Percentiles rank a stretch among this genome's conserved stretches.
These are phyloP conservation scores for Globisporangium paddicum DNA, from an alignment of 352 stramenopile genomes.

Conservation along the genomic window DNA sequence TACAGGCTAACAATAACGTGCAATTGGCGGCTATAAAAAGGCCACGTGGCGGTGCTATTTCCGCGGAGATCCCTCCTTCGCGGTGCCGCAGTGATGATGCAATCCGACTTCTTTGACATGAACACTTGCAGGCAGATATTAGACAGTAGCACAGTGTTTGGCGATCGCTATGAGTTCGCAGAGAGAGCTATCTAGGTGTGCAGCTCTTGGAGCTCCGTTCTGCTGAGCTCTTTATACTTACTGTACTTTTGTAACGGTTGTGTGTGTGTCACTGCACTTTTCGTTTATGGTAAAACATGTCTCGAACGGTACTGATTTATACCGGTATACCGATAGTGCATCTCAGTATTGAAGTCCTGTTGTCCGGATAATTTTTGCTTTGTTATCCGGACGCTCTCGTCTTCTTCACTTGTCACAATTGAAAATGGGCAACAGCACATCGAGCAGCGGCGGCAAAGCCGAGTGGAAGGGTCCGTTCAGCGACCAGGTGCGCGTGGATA, in stretches of 20 bases:
- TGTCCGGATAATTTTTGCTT: too few species aligned
- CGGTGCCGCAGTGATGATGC: not conserved
- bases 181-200: too few species aligned
- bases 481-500: conserved; percentile 36
- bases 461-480: conserved; percentile 83
- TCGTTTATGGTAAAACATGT: too few species aligned
- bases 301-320: too few species aligned
- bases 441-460: conserved; percentile 10
- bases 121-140: not conserved
- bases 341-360: too few species aligned
- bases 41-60: conserved; percentile 1
- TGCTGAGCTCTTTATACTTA: too few species aligned
- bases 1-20: not conserved
- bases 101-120: not conserved
- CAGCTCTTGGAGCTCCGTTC: too few species aligned
- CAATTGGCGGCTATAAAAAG: conserved; percentile 11
- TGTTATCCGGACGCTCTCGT: not conserved
- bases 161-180: too few species aligned
- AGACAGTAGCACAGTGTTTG: not conserved
- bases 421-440: conserved; percentile 37
- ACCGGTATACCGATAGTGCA: too few species aligned
- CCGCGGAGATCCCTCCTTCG: not conserved
- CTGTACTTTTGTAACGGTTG: too few species aligned
- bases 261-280: too few species aligned
- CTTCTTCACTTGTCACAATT: not conserved